Conservation (phyloP, 495 filamentous ascomycete species). For the Penicillium riverlandense region DNA sequence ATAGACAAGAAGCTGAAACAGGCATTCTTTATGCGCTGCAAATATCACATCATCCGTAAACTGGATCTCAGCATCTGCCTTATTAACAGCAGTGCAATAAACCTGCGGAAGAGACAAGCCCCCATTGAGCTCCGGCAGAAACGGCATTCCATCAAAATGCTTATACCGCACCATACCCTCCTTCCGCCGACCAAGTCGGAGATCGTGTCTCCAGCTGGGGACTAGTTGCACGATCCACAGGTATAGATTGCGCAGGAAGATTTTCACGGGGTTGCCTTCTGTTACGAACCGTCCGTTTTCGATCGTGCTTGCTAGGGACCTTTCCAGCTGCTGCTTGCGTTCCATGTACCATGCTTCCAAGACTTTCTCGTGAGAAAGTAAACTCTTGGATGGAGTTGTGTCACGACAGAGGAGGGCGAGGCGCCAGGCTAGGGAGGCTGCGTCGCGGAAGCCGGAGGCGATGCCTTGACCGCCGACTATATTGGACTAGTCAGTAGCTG, state of each 20-base stretch:
- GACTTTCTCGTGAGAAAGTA: conserved; percentile 11
- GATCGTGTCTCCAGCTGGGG: conserved; percentile 16
- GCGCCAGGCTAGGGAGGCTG: conserved; percentile 38
- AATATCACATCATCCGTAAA: conserved; percentile 25
- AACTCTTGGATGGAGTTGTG: not conserved
- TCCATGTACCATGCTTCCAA: conserved; percentile 29
- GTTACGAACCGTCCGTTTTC: conserved; percentile 27
- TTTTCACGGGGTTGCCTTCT: conserved; percentile 15
- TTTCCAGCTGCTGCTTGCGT: conserved; percentile 32
- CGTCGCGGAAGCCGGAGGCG: conserved; percentile 36
- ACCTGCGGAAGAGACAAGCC: conserved; percentile 26
- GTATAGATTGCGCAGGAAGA: conserved; percentile 26
- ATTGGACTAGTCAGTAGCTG: not conserved
- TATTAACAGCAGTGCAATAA: conserved; percentile 12
- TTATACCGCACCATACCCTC: conserved; percentile 19
- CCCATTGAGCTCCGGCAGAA: conserved; percentile 20
- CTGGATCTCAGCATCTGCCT: not conserved
- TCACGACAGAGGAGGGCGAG: conserved; percentile 26
- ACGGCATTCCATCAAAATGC: conserved; percentile 21
- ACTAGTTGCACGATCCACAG: conserved; percentile 26
- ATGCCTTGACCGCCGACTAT: conserved; percentile 47
- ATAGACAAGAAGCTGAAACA: conserved; percentile 23
- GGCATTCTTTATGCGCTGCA: conserved; percentile 2
- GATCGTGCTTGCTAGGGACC: conserved; percentile 25
- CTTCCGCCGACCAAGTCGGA: conserved; percentile 20